Evolutionary conservation across 202 grass and related monocot genomes (phyloP).

Genomic region (Thinopyrum obtusiflorum): DNA sequence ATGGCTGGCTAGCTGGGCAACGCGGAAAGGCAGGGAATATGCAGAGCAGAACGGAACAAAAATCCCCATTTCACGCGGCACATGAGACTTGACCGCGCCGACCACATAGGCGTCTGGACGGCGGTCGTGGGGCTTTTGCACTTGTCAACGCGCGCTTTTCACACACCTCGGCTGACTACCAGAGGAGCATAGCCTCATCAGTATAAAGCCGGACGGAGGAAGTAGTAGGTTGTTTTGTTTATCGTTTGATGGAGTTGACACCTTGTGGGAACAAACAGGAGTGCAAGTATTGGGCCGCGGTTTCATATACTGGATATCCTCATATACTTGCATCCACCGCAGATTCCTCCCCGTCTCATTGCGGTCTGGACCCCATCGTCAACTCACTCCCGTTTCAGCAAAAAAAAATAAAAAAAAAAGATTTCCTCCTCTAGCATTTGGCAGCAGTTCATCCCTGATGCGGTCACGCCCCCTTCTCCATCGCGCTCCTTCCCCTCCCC

Average conservation of each 20-base stretch:
- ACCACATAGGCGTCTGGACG: not conserved
- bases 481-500: too few species aligned
- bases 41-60: not conserved
- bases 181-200: too few species aligned
- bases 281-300: not conserved
- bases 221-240: not conserved
- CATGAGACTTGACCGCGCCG: not conserved
- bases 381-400: too few species aligned
- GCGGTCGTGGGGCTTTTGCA: not conserved
- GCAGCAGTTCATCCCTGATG: too few species aligned
- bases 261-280: not conserved
- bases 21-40: not conserved
- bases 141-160: not conserved
- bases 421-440: too few species aligned
- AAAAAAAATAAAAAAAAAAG: too few species aligned
- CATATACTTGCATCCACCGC: not conserved
- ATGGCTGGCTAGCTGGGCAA: not conserved
- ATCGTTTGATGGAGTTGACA: not conserved
- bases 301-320: too few species aligned
- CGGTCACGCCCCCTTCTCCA: too few species aligned
- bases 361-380: too few species aligned
- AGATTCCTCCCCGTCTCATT: not conserved
- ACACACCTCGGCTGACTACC: not conserved
- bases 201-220: too few species aligned
- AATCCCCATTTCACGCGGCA: slow-evolving; percentile 27